Percentiles rank a stretch among this genome's conserved stretches.
Evolutionary conservation across 805 yeast genomes (phyloP).

Genomic region (Pichia cabralensis): DNA sequence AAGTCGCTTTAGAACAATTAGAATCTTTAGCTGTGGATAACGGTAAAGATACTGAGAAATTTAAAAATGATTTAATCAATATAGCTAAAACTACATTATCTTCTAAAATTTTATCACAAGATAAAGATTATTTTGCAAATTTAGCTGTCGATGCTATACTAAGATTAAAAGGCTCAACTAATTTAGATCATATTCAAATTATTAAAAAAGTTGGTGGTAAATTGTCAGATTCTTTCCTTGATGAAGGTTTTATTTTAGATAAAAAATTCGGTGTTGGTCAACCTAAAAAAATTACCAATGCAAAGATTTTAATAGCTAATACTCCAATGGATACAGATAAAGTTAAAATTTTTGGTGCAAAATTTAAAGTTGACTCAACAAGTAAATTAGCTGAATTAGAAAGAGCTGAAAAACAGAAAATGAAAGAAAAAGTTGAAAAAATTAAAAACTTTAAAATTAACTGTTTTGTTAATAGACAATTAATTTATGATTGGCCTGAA

Average conservation of each 20-base stretch:
- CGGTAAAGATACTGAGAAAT: slow-evolving; percentile 43
- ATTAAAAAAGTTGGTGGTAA: slow-evolving; percentile 92
- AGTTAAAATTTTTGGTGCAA: slow-evolving; percentile 95
- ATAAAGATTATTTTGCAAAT: slow-evolving; percentile 78
- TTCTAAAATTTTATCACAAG: slow-evolving; percentile 90
- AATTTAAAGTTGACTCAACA: slow-evolving; percentile 92
- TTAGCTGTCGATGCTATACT: slow-evolving; percentile 92
- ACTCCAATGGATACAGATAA: slow-evolving; percentile 96
- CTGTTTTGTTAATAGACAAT: slow-evolving; percentile 90
- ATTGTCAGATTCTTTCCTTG: slow-evolving; percentile 82
- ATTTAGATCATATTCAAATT: slow-evolving; percentile 86
- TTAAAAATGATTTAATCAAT: slow-evolving; percentile 67
- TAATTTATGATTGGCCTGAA: slow-evolving; percentile 97
- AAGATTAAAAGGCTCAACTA: slow-evolving; percentile 77
- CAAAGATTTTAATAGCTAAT: slow-evolving; percentile 84
- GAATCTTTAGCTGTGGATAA: slow-evolving; percentile 70
- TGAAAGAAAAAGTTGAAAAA: slow-evolving; percentile 82
- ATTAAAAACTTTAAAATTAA: slow-evolving; percentile 74
- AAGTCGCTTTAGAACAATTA: slow-evolving; percentile 77
- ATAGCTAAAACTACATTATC: slow-evolving; percentile 92
- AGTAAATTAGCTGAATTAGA: slow-evolving; percentile 66
- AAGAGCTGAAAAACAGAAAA: slow-evolving; percentile 74
- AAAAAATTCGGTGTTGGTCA: slow-evolving; percentile 92
- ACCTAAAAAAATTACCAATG: slow-evolving; percentile 76
- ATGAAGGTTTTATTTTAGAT: slow-evolving; percentile 89